Conservation (phyloP, 805 yeast genomes). For the Yamadazyma ubonensis region DNA sequence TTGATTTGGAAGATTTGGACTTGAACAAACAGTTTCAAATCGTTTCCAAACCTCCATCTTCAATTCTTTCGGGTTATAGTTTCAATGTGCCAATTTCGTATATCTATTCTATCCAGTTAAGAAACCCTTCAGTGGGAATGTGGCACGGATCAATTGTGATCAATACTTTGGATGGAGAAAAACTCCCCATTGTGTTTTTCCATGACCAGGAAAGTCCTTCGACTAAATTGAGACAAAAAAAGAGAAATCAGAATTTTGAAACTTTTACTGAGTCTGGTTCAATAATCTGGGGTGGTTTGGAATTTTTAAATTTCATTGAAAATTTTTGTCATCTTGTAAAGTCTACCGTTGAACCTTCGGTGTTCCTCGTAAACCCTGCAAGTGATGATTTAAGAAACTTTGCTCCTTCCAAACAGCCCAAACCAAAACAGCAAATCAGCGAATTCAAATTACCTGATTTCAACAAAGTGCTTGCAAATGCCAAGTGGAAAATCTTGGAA, state of each 20-base stretch:
- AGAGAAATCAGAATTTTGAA: conserved; percentile 64
- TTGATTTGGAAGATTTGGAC: conserved; percentile 43
- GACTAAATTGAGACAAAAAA: conserved; percentile 59
- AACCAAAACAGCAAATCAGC: background rate
- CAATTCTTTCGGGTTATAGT: conserved; percentile 60
- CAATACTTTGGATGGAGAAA: conserved; percentile 64
- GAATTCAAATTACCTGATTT: conserved; percentile 31
- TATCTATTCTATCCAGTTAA: conserved; percentile 75
- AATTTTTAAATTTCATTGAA: conserved; percentile 58
- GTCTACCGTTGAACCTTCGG: conserved; percentile 69
- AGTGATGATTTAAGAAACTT: conserved; percentile 62
- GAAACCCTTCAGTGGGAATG: conserved; percentile 83
- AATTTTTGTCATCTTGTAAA: conserved; percentile 60
- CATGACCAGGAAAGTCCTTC: conserved; percentile 88
- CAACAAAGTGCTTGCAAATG: conserved; percentile 54
- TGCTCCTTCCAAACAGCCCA: conserved; percentile 29
- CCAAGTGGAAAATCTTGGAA: conserved; percentile 86
- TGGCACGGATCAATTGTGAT: conserved; percentile 89
- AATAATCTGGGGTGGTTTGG: conserved; percentile 90
- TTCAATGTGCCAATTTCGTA: conserved; percentile 61
- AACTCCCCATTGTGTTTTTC: conserved; percentile 82
- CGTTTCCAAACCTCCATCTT: conserved; percentile 52
- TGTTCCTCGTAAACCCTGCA: conserved; percentile 77
- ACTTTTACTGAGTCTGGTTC: conserved; percentile 60
- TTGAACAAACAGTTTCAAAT: conserved; percentile 12